Evolutionary conservation across 331 rosid species (phyloP), one percentile per base, ranked within the genome.

Genomic region (Quercus phellos): DNA sequence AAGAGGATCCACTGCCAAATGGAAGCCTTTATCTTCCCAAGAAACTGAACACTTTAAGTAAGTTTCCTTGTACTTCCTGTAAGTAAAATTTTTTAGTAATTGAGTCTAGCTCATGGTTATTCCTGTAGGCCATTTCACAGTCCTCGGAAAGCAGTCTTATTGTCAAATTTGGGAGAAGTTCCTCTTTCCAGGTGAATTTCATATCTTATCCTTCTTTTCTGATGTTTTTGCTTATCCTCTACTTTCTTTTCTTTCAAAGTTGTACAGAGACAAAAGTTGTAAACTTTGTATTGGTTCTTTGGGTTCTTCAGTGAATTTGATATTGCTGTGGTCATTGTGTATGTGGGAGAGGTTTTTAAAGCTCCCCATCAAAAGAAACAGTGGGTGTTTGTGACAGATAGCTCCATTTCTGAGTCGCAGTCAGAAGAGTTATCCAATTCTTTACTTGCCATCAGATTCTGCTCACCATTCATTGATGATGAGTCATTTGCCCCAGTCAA

Each of bases 311-410:
- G 99, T 22, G 99, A 90, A 77, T 94, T 94, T 77, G 97, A 94
- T 71, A 74, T 87, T 50, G 94, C 84, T 81, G 97, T 92, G 66
- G 78, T 80, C 63, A 85, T 94, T 83, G 89, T 94, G 83, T 90
- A 89, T 68, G 95, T 90, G 76, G 99, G 97, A 70, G 90, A 85
- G 53, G 92, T 85, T 78, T 79, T 82, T 85, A 77, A 75, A 68
- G 70, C 86, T 53, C 82, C 79, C 70, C 89, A 86, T 56, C 93
- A 87, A 72, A 89, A 78, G 85, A 92, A 85, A 83, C 99, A 94
- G 79, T 92, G 97, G 99, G 83, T 88, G 80, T 94, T 90, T 75
- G 97, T 90, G 80, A 84, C 95, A 72, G 97, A 90, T 85, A 90
- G 90, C 84, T 89, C 97, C 77, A 78, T 64, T 76, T 68, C 76